A percentile compares a stretch with the other conserved stretches of the same genome.
These are phyloP conservation scores for Leptographium radiaticola DNA, from an alignment of 2,329 filamentous ascomycete species.

Conservation along the genomic window DNA sequence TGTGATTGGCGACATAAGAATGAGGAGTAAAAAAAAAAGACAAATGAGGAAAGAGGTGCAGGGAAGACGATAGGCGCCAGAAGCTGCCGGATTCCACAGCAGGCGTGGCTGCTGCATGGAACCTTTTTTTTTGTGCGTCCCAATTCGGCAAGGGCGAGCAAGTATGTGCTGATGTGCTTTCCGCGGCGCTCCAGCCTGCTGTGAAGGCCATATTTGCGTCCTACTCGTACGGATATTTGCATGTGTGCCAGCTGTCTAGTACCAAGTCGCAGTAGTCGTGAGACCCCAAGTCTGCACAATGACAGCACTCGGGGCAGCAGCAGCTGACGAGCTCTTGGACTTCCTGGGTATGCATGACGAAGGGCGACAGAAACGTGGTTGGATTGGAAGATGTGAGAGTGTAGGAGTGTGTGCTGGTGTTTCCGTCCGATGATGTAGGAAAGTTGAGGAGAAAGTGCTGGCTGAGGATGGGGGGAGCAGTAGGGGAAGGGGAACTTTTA, in stretches of 20 bases:
- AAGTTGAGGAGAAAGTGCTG: background rate
- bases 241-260: slow-evolving; percentile 27
- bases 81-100: background rate
- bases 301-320: slow-evolving; percentile 40
- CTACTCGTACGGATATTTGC: slow-evolving; percentile 19
- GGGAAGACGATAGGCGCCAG: background rate
- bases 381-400: background rate
- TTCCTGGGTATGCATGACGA: slow-evolving; percentile 29
- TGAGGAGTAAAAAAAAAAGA: background rate
- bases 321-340: slow-evolving; percentile 30
- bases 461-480: background rate
- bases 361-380: too few species aligned
- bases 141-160: background rate
- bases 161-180: background rate
- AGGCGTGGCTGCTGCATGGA: background rate
- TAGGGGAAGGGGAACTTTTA: too few species aligned
- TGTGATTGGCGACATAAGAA: background rate
- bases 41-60: background rate
- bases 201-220: background rate
- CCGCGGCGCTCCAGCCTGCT: too few species aligned
- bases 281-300: slow-evolving; percentile 33
- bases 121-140: background rate
- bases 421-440: background rate
- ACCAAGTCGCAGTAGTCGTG: slow-evolving; percentile 34
- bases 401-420: background rate